phyloP scores from a whole-genome alignment of 2,329 filamentous ascomycete species.

The Zymoseptoria ardabiliae region DNA sequence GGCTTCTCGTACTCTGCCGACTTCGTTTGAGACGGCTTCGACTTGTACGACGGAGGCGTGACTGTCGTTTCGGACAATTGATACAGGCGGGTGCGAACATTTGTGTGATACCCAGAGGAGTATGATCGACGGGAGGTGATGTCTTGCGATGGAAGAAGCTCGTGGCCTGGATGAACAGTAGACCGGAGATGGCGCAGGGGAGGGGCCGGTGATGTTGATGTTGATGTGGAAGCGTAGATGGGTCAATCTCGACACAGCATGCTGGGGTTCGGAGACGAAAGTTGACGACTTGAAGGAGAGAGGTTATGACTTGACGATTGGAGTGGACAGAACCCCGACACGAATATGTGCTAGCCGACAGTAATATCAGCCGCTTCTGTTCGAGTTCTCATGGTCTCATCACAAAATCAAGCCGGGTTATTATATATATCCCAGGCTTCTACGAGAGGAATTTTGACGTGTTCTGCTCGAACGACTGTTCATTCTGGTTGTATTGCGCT shows the following conservation, averaged over 20 bases:
- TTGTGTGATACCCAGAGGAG: background rate
- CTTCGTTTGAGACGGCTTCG: conserved; percentile 55
- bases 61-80: background rate
- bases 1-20: conserved; percentile 97
- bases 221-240: background rate
- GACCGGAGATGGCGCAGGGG: background rate
- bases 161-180: background rate
- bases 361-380: background rate
- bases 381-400: background rate
- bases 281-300: background rate
- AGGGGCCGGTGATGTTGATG: background rate
- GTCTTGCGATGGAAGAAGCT: background rate
- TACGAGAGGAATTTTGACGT: too few species aligned
- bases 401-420: too few species aligned
- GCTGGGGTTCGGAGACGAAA: background rate
- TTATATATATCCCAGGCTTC: too few species aligned
- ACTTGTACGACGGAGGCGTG: background rate
- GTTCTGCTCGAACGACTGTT: too few species aligned
- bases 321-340: background rate
- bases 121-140: background rate
- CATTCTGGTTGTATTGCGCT: too few species aligned
- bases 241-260: background rate
- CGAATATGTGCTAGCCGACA: background rate
- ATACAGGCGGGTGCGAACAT: background rate
- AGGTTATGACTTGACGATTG: background rate